These are phyloP conservation scores for Candida verbasci DNA, from an alignment of 805 yeast genomes.

Conservation along the genomic window DNA sequence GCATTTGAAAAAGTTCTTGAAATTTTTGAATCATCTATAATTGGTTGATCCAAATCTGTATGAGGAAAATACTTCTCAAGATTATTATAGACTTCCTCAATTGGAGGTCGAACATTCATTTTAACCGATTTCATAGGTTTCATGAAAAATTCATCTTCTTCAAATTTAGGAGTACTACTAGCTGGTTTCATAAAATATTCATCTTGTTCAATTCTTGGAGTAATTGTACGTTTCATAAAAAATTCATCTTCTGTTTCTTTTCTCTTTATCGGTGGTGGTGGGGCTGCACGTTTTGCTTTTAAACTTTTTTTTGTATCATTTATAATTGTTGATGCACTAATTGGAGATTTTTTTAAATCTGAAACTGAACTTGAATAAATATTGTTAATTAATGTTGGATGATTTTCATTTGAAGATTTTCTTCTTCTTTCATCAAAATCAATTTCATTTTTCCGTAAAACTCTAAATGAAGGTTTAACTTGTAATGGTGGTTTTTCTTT, in stretches of 20 bases:
- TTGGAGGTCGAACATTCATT: conserved; percentile 85
- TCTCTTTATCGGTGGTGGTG: conserved; percentile 53
- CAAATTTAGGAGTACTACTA: conserved; percentile 13
- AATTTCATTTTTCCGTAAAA: conserved; percentile 66
- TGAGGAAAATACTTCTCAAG: conserved; percentile 89
- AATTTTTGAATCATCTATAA: conserved; percentile 62
- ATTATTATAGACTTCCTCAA: conserved; percentile 89
- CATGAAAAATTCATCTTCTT: conserved; percentile 28
- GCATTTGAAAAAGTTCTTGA: conserved; percentile 43
- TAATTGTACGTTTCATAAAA: conserved; percentile 3
- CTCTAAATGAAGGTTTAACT: conserved; percentile 46
- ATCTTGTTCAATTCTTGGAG: conserved; percentile 22
- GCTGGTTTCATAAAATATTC: conserved; percentile 27
- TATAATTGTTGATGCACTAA: conserved; percentile 31
- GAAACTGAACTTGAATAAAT: conserved; percentile 30
- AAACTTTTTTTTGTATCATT: conserved; percentile 30
- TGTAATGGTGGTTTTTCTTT: conserved; percentile 6
- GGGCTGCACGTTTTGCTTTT: conserved; percentile 68
- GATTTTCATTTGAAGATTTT: conserved; percentile 66
- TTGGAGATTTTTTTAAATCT: conserved; percentile 27
- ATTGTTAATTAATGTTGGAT: conserved; percentile 36
- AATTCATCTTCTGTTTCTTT: conserved; percentile 4
- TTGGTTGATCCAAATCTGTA: conserved; percentile 88
- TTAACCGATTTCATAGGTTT: conserved; percentile 17
- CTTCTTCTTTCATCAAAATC: conserved; percentile 79